Base-by-base conservation (phyloP, 371 early-diverging fungal genomes). In the Fennellomyces sp. region DNA sequence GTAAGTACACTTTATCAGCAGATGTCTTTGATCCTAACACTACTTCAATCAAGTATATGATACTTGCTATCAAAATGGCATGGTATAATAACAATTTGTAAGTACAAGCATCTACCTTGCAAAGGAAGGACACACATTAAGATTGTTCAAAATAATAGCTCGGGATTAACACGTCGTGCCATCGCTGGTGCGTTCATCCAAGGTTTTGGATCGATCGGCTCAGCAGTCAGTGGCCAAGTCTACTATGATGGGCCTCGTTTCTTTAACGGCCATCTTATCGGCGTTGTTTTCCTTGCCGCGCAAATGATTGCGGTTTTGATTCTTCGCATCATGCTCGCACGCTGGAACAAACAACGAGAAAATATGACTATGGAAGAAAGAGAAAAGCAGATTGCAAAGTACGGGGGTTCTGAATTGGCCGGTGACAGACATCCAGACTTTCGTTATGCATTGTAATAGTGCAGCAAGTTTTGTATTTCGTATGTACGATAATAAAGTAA, bases 401-500 rank as follows among this genome's bases (percentile, higher is more conserved):
- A 60, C 38, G n/a, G n/a, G n/a, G 71, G 73, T 10, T 67, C 70
- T 3, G 77, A 76, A 27, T 49, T 78, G 7, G 77, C 58, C n/a
- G 76, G 76, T 19, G 78, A 78, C 48, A 30, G 77, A 33, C 70
- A 75, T 52, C 77, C 77, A 31, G 73, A 70, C 48, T 76, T 69
- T 41, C 57, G 66, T 23, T 75, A 76, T 28, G 71, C 21, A 23
- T 45, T 45, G 45, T 45, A 45, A 45, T n/a, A n/a, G n/a, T n/a
- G n/a, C n/a, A n/a, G n/a, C n/a, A n/a, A n/a, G n/a, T n/a, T n/a
- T n/a, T n/a, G n/a, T n/a, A n/a, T n/a, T n/a, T n/a, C n/a, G n/a
- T n/a, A n/a, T n/a, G n/a, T n/a, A n/a, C n/a, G n/a, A n/a, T n/a
- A n/a, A n/a, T n/a, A n/a, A n/a, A n/a, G n/a, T n/a, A n/a, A n/a